Percentiles rank a stretch among this genome's conserved stretches.
Conservation (phyloP, 352 stramenopile genomes). For the Aphanomyces invadans region DNA sequence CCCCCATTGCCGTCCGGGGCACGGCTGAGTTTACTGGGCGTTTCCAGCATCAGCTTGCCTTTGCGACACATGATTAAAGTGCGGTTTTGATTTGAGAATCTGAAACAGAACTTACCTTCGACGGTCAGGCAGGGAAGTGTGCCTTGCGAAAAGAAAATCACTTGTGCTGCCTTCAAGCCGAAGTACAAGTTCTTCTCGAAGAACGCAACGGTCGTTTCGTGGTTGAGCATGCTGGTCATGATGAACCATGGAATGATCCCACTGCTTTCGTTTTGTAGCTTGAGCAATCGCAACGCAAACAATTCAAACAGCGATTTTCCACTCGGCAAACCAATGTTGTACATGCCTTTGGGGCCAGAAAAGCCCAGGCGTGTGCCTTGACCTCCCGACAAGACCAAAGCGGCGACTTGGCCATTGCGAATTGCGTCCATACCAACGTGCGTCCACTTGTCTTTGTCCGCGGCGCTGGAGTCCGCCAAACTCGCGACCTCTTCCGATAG, state of each 20-base stretch:
- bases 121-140: constrained; percentile 93
- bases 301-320: constrained; percentile 91
- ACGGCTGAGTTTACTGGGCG: constrained; percentile 59
- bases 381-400: constrained; percentile 90
- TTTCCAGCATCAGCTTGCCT: constrained; percentile 96
- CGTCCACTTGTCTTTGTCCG: constrained; percentile 46
- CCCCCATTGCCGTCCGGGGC: constrained; percentile 97
- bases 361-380: constrained; percentile 97
- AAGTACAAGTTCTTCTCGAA: constrained; percentile 90
- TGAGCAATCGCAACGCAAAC: constrained; percentile 85
- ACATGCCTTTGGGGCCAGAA: constrained; percentile 92
- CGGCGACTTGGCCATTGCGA: constrained; percentile 77
- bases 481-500: constrained; percentile 43
- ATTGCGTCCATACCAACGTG: constrained; percentile 76
- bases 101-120: constrained; percentile 28
- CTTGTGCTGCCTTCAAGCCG: constrained; percentile 74
- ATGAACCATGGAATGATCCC: constrained; percentile 85
- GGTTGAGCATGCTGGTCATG: constrained; percentile 97
- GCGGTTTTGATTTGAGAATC: not conserved
- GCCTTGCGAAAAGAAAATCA: constrained; percentile 96
- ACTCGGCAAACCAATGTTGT: constrained; percentile 88
- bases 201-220: constrained; percentile 86
- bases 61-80: not conserved
- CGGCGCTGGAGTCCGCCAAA: constrained; percentile 37
- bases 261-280: constrained; percentile 41